phyloP scores from a whole-genome alignment of 2,329 filamentous ascomycete species.

The Alternaria brassicae region DNA sequence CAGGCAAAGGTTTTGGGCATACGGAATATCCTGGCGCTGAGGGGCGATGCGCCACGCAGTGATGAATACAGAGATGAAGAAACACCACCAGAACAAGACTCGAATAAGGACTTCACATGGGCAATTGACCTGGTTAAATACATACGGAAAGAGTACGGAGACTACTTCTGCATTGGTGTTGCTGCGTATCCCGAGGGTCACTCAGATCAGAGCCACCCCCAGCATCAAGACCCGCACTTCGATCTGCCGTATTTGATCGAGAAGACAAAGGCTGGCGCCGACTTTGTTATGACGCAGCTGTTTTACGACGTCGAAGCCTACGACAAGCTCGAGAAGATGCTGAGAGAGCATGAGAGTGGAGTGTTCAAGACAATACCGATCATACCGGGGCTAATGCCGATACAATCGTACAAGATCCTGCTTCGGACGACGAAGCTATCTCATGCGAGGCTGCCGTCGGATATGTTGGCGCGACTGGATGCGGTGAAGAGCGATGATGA shows the following conservation, averaged over 20 bases:
- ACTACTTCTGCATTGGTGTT: conserved; percentile 96
- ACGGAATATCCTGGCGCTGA: conserved; percentile 88
- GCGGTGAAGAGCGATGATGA: conserved; percentile 80
- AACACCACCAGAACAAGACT: conserved; percentile 65
- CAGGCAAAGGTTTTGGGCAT: conserved; percentile 91
- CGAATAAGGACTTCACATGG: conserved; percentile 82
- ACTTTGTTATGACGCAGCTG: conserved; percentile 98
- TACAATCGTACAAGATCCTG: conserved; percentile 96
- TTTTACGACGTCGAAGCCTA: conserved; percentile 93
- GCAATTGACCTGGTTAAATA: conserved; percentile 89
- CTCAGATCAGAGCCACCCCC: conserved; percentile 87
- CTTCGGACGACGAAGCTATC: conserved; percentile 93
- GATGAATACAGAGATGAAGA: conserved; percentile 81
- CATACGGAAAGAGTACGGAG: conserved; percentile 82
- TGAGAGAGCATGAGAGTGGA: conserved; percentile 83
- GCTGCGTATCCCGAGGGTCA: conserved; percentile 96
- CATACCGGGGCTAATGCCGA: conserved; percentile 94
- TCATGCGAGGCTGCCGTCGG: conserved; percentile 79
- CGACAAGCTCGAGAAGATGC: conserved; percentile 74
- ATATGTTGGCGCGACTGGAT: conserved; percentile 73
- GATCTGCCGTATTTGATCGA: conserved; percentile 90
- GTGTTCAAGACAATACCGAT: conserved; percentile 87
- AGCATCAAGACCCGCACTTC: conserved; percentile 68
- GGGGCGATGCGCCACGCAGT: conserved; percentile 87
- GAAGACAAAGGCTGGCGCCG: conserved; percentile 88